Evolutionary conservation across 176 grass and related monocot genomes (phyloP), one percentile per base, ranked within the genome.

Genomic region (Ensete ventricosum): DNA sequence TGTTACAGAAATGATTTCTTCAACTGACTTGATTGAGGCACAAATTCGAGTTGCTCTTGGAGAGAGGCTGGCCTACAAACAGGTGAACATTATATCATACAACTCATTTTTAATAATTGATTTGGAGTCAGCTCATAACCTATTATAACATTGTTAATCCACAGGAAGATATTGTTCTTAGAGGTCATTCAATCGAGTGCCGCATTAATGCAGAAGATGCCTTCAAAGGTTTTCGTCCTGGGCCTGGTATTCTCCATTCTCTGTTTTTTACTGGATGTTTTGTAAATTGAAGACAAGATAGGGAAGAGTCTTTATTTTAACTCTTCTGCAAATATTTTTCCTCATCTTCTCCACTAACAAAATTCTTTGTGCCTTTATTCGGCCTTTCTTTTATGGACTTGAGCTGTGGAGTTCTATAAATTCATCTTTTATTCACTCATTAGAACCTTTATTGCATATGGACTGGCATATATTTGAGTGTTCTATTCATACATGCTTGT

Each of bases 141-240:
- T 73, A 55, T 55, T 73, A 26, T 27, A n/a, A n/a, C 50, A 11
- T 73, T 25, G 16, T 5, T 55, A 69, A 67, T 76, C 10, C 19
- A 27, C 80, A 87, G 85, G 85, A 87, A 64, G 80, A 87, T 50
- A 87, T 87, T 79, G 80, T 83, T 83, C 78, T 87, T 55, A 83
- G 71, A 69, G 85, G 85, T 55, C 85, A 87, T 87, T 87, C 85
- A 63, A 87, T 87, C 65, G 85, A 87, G 80, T 87, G 85, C 50
- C 85, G 85, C 9, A 83, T 87, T 51, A 87, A 87, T 76, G 85
- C 85, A 71, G 85, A 87, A 83, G 85, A 87, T 60, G 74, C 85
- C 51, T 87, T 87, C 64, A 87, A 87, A 87, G 80, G 80, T 53
- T 87, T 87, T 54, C 85, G 85, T 57, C 85, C 85, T 54, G 85